A percentile compares a stretch with the other conserved stretches of the same genome.
phyloP scores from a whole-genome alignment of 345 rosid species.

The Arabis hirsuta region DNA sequence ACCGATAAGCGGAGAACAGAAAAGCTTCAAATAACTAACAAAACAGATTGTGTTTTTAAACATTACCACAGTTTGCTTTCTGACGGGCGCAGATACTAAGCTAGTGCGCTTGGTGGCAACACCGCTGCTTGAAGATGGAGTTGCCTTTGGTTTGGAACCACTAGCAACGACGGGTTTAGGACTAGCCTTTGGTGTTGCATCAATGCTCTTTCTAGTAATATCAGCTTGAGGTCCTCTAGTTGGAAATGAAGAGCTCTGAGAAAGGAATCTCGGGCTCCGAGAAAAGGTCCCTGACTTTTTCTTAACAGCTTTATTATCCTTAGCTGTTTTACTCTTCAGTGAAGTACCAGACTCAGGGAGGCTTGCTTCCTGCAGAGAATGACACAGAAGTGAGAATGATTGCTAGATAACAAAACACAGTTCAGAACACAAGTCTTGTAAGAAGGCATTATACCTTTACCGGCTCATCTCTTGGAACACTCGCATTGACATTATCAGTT shows the following conservation, averaged over 20 bases:
- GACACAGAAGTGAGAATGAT: slow-evolving; percentile 10
- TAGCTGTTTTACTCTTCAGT: slow-evolving; percentile 50
- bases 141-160: slow-evolving; percentile 37
- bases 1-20: not conserved
- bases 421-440: slow-evolving; percentile 27
- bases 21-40: slow-evolving; percentile 23
- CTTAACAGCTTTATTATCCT: slow-evolving; percentile 47
- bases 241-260: slow-evolving; percentile 81
- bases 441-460: slow-evolving; percentile 52
- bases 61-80: slow-evolving; percentile 50
- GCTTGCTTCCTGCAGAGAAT: slow-evolving; percentile 51
- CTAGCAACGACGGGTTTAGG: slow-evolving; percentile 42
- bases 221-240: slow-evolving; percentile 52
- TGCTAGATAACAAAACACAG: slow-evolving; percentile 3
- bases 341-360: slow-evolving; percentile 35
- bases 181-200: slow-evolving; percentile 43
- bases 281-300: slow-evolving; percentile 51
- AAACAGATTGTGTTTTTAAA: not conserved
- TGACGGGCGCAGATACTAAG: slow-evolving; percentile 45
- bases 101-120: slow-evolving; percentile 45
- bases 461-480: slow-evolving; percentile 48
- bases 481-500: slow-evolving; percentile 37
- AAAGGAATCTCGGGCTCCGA: slow-evolving; percentile 54
- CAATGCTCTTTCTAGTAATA: slow-evolving; percentile 63
- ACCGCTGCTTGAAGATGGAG: slow-evolving; percentile 31